These are phyloP conservation scores for Haplosporangium gracile DNA, from an alignment of 192 early-diverging fungal genomes.

Conservation along the genomic window DNA sequence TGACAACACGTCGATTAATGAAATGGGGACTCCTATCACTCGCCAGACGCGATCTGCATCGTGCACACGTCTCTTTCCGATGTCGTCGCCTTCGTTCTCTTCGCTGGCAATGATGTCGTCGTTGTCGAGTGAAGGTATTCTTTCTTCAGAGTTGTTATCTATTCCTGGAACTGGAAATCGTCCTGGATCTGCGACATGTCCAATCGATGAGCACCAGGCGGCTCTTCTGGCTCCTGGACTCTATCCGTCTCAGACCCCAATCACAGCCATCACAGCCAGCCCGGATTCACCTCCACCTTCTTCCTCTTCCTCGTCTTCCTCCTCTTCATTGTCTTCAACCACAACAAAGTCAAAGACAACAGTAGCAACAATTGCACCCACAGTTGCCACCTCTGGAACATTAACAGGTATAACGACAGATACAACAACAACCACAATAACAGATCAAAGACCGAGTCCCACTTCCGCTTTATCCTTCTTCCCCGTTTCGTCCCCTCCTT, in stretches of 20 bases:
- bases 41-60: constrained; percentile 39
- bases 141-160: background rate
- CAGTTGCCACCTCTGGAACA: background rate
- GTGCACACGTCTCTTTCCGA: constrained; percentile 33
- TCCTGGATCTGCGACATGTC: background rate
- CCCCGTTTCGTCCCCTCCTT: background rate
- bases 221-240: background rate
- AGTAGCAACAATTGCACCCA: background rate
- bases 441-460: background rate
- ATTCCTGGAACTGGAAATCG: background rate
- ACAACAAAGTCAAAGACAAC: background rate
- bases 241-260: constrained; percentile 5
- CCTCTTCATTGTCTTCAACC: background rate
- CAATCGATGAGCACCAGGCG: background rate
- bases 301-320: background rate
- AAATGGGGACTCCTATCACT: background rate
- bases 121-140: background rate
- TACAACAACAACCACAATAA: background rate
- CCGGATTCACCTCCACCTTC: background rate
- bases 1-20: background rate
- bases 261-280: background rate
- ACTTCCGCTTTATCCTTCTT: background rate
- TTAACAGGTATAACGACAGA: background rate
- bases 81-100: constrained; percentile 15
- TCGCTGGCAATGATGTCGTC: background rate